phyloP scores from a whole-genome alignment of 1,284 basidiomycete genomes.

The Tilletia caries region DNA sequence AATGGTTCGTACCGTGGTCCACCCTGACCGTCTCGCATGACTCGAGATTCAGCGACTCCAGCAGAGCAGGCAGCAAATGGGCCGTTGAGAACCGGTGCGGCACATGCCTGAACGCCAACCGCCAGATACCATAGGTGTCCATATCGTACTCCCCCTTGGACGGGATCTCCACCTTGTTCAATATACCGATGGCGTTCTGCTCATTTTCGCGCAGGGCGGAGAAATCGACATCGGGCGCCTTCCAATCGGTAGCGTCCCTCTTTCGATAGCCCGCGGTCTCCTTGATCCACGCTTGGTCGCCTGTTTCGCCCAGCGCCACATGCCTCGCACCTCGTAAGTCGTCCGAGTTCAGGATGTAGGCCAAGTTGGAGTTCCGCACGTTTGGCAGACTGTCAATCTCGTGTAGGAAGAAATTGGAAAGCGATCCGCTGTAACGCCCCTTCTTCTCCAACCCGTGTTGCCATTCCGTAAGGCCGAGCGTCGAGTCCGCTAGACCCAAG shows the following conservation, averaged over 20 bases:
- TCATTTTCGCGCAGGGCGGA: no score
- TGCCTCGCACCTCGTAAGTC: background rate
- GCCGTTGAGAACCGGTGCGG: background rate
- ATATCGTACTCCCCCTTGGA: no score
- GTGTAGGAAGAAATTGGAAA: no score
- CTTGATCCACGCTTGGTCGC: background rate
- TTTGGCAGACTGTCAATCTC: background rate
- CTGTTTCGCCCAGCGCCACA: background rate
- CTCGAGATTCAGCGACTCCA: background rate
- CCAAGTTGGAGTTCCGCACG: background rate
- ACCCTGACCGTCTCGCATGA: constrained; percentile 33
- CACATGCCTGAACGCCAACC: background rate
- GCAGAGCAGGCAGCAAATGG: background rate
- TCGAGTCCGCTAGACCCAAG: background rate
- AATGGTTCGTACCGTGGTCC: constrained; percentile 23
- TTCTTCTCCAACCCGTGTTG: background rate
- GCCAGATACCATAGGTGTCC: background rate
- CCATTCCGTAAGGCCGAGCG: constrained; percentile 59
- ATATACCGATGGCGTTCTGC: no score
- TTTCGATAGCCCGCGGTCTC: background rate
- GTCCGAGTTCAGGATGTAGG: background rate
- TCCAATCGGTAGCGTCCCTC: no score
- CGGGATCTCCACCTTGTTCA: no score
- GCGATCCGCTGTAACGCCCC: no score
- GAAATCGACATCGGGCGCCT: no score